A percentile compares a stretch with the other conserved stretches of the same genome.
These are phyloP conservation scores for Crithidia thermophila DNA, from an alignment of 208 protist species.

Conservation along the genomic window DNA sequence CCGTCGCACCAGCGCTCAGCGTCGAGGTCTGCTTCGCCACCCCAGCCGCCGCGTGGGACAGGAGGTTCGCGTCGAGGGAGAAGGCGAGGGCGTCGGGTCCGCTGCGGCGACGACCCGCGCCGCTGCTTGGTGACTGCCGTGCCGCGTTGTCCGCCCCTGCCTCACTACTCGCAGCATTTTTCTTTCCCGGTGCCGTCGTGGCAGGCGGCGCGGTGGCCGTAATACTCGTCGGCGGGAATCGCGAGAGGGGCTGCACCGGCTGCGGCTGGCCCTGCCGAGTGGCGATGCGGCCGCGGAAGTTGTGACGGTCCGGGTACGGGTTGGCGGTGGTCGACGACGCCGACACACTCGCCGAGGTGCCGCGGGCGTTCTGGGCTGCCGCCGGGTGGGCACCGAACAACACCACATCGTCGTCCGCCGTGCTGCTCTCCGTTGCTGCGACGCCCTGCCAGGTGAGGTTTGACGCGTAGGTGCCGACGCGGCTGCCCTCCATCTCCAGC, in stretches of 20 bases:
- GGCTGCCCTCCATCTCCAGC: neutral
- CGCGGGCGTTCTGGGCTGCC: neutral
- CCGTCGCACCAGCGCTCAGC: neutral
- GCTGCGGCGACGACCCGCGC: neutral
- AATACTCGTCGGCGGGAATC: neutral
- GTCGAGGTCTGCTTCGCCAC: neutral
- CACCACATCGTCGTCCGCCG: neutral
- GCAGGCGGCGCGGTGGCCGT: neutral
- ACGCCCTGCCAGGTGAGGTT: slow-evolving; percentile 1
- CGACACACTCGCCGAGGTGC: neutral
- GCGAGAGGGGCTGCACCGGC: slow-evolving; percentile 1
- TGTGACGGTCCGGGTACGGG: slow-evolving; percentile 4
- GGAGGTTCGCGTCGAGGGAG: slow-evolving; percentile 1
- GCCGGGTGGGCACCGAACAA: neutral
- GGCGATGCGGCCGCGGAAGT: slow-evolving; percentile 20
- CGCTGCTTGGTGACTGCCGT: neutral
- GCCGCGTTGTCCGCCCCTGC: neutral
- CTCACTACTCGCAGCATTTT: too few species aligned
- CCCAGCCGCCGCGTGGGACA: neutral
- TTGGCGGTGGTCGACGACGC: neutral
- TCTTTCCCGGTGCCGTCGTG: neutral
- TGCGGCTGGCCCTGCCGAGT: neutral
- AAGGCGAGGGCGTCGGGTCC: neutral
- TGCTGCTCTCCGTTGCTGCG: neutral
- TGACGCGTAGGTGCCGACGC: neutral